Percentiles rank a stretch among this genome's conserved stretches.
Conservation (phyloP, 208 protist genomes). For the Trypanosoma mega region DNA sequence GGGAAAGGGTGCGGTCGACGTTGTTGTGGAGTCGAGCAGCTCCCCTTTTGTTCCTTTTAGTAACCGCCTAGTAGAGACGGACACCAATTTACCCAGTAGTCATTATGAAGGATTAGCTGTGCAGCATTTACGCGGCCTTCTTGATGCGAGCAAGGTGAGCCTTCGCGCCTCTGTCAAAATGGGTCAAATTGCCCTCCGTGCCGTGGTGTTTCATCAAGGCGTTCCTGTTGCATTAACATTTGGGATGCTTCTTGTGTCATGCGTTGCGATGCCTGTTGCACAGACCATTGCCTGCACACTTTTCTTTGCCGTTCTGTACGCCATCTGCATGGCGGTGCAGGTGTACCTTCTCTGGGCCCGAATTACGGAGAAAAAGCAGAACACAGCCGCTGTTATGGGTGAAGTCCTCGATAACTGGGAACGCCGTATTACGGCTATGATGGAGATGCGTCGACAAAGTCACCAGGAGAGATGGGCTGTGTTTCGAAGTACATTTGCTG, state of each 20-base stretch:
- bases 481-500: constrained; percentile 60
- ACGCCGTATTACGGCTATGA: constrained; percentile 50
- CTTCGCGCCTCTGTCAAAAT: constrained; percentile 41
- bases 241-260: constrained; percentile 67
- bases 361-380: constrained; percentile 74
- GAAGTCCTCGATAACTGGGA: constrained; percentile 64
- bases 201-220: constrained; percentile 58
- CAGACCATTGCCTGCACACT: constrained; percentile 57
- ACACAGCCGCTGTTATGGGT: constrained; percentile 53
- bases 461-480: constrained; percentile 57
- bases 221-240: constrained; percentile 54
- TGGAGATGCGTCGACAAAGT: constrained; percentile 37
- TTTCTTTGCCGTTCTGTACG: constrained; percentile 66
- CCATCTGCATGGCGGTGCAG: constrained; percentile 54
- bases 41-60: neutral
- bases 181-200: constrained; percentile 37
- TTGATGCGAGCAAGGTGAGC: constrained; percentile 39
- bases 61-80: constrained; percentile 12
- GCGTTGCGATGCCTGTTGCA: constrained; percentile 41
- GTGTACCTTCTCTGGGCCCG: constrained; percentile 74
- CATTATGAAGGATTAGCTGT: constrained; percentile 66
- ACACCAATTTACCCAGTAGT: constrained; percentile 54
- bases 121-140: constrained; percentile 46
- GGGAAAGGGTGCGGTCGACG: neutral
- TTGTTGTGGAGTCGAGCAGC: neutral